These are phyloP conservation scores for Diaporthe aspalathi DNA, from an alignment of 2,329 filamentous ascomycete genomes.

Conservation along the genomic window DNA sequence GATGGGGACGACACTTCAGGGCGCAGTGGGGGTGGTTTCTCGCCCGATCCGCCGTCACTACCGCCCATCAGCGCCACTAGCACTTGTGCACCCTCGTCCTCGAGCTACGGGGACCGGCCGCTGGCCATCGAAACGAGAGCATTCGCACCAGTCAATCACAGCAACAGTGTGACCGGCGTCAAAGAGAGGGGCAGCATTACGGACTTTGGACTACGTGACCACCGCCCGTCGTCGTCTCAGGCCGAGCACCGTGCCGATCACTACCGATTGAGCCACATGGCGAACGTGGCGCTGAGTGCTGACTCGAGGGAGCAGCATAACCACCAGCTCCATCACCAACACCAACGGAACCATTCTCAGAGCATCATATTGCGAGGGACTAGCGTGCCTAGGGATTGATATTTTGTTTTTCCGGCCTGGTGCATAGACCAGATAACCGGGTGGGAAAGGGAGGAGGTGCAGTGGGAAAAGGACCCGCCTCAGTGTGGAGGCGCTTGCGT, in stretches of 20 bases:
- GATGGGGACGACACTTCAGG: conserved; percentile 44
- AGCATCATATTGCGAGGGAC: not conserved
- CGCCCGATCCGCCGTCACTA: conserved; percentile 34
- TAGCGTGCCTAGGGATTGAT: conserved; percentile 15
- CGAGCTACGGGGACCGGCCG: conserved; percentile 6
- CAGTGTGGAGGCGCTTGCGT: not conserved
- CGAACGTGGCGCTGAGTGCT: conserved; percentile 31
- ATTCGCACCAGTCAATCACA: conserved; percentile 22
- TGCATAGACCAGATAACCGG: not conserved
- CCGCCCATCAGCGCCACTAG: conserved; percentile 18
- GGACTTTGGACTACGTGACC: conserved; percentile 32
- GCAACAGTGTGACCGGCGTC: not conserved
- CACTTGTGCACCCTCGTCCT: conserved; percentile 5
- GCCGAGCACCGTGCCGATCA: conserved; percentile 29
- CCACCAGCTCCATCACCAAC: conserved; percentile 4
- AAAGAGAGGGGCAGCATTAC: conserved; percentile 12
- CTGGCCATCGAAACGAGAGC: conserved; percentile 26
- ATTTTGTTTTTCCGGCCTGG: not conserved
- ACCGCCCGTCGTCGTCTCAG: conserved; percentile 23
- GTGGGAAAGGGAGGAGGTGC: not conserved
- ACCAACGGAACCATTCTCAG: conserved; percentile 22
- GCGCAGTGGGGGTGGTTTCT: conserved; percentile 39
- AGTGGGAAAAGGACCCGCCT: not conserved
- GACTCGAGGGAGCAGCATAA: conserved; percentile 32
- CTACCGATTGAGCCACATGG: conserved; percentile 37